Base-by-base conservation (phyloP, 495 filamentous ascomycete species). In the Friedmanniomyces endolithicus region DNA sequence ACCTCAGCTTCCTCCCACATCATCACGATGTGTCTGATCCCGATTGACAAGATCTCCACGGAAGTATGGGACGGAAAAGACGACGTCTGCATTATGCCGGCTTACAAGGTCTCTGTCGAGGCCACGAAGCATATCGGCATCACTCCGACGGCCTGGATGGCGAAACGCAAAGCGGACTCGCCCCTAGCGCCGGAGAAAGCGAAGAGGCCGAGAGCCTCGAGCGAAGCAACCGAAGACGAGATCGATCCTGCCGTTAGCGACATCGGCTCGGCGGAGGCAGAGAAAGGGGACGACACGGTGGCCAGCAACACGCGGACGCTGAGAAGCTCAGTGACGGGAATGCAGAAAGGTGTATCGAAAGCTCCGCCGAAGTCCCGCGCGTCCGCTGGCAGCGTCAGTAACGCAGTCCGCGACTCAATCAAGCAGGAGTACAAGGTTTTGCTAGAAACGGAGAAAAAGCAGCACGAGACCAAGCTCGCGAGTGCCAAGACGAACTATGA, bases 361-460 rank as follows among this genome's bases (percentile, higher is more conserved):
- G 27, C 27, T 9, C 9, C 27, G 27, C 27, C 27, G 27, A 31
- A 31, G 9, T 23, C 47, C 16, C 17, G 23, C 6, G n/a, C 11
- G 8, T 19, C 17, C 4, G 8, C 2, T 6, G 84, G 88, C 64
- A 82, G 83, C 29, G 78, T 84, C 63, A 80, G 77, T 61, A 85
- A 90, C 69, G 82, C 80, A 20, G 11, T 46, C 23, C 37, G 27
- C 12, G 27, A 53, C 4, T n/a, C 16, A 6, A 31, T 33, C 40
- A 53, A 53, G 40, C 20, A 44, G 72, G 94, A 90, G 72, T 76
- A 88, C 20, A 88, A 95, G 61, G 82, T 84, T 34, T 95, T 95
- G 67, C 69, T 96, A 40, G 73, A 75, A 3, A 20, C 31, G 2
- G 11, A 9, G 34, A 52, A 52, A 25, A 33, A 39, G 2, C 20